Evolutionary conservation across 2,329 filamentous ascomycete species (phyloP), one percentile per base, ranked within the genome.

Genomic region (Exophiala bonariae): DNA sequence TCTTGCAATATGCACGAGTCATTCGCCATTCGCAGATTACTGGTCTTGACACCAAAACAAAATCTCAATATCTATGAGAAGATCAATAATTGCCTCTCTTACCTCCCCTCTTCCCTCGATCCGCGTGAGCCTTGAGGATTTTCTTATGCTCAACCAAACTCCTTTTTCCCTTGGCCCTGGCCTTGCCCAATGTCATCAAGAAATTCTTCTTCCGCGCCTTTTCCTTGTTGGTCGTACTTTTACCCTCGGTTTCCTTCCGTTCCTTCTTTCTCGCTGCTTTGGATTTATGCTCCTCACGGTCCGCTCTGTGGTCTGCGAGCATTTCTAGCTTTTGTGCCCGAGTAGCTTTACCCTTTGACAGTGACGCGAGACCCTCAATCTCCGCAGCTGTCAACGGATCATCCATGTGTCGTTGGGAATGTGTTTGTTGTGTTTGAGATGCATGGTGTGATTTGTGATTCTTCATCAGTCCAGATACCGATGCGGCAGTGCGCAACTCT

Each of bases 141-240:
- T 86, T 89, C 63, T 81, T 82, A 55, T 89, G 90, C 71, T 96
- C 86, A 10, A 88, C 82, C 68, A 99, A 73, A 80, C 89, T 96
- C 63, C 91, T 81, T 84, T 96, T 96, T 63, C 93, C 86, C 78
- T 97, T 99, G 58, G 80, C 81, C 78, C 93, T 95, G 9, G 93
- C 93, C 77, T 99, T 97, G 49, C 92, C 89, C 50, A 99, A 72
- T 31, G 92, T 97, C 93, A 99, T 99, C 61, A 99, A 67, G 72
- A 99, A 95, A 70, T 99, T 99, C 87, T 99, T 99, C 79, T 89
- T 89, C 59, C 92, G 78, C 33, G 87, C 83, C 81, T 99, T 99
- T 76, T 99, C 93, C 74, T 87, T 88, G 72, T 99, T 99, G 57
- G 92, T 97, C 30, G 89, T 91, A 66, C 88, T 95, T 83, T 97